Evolutionary conservation across 1,139 yeast species (phyloP), one percentile per base, ranked within the genome.

Genomic region (Hanseniaspora uvarum): DNA sequence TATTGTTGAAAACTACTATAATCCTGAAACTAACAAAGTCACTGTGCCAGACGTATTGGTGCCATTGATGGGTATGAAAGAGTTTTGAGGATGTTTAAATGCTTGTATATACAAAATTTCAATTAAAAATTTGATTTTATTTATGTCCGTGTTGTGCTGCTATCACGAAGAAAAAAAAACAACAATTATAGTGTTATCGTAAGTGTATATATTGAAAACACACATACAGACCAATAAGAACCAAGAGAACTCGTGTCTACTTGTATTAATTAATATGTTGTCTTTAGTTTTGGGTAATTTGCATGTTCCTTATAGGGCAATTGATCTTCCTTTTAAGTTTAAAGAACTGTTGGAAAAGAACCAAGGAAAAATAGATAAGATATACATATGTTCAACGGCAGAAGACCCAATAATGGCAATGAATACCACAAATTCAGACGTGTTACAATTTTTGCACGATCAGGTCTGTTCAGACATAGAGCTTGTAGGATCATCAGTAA

Each of bases 261-360:
- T 8, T 10, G 14, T 21, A 4, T 21, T 21, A 21, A 38, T 18
- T 10, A 21, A 21, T 14, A 46, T 88, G 96, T 73, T 92, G 52
- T 78, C 92, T n/a, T 74, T 92, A 49, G 94, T 94, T 8, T 79
- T 89, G 59, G 95, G 96, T 10, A 97, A 92, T 65, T 73, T 92
- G 14, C 87, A 82, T 66, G 83, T 92, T 33, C 97, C 98, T 0
- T 92, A 87, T 58, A 72, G 97, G 60, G 83, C 94, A 14, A 73
- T 78, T 39, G 89, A 53, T 44, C 40, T 53, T 19, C 55, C 55
- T 18, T 24, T 26, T 63, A 55, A 53, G 70, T 65, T 14, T 12
- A 30, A 33, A 34, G 14, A 55, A 12, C 53, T 58, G 5, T 51
- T 52, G 12, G 19, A 50, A 34, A 33, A 31, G 19, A 50, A 50